Conservation (phyloP, 805 yeast species). For the Pichia nanzhaoensis region DNA sequence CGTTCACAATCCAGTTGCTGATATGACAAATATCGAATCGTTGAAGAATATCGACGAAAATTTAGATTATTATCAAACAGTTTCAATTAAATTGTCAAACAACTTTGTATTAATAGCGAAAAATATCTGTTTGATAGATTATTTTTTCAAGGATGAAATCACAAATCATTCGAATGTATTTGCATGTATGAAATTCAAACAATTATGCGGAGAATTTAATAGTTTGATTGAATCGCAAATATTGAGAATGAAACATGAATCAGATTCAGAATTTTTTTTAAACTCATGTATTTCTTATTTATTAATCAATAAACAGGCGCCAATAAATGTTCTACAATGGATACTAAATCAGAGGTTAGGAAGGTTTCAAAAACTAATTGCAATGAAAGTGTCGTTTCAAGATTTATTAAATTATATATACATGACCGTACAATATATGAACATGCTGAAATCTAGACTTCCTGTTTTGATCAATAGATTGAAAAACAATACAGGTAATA, state of each 20-base stretch:
- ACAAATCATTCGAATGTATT: conserved; percentile 7
- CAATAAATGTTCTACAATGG: conserved; percentile 21
- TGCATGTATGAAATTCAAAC: conserved; percentile 16
- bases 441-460: conserved; percentile 21
- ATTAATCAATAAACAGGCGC: conserved; percentile 16
- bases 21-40: background rate
- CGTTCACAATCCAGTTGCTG: background rate
- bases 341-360: conserved; percentile 20
- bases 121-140: conserved; percentile 20
- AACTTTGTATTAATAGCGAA: conserved; percentile 22
- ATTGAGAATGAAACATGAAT: conserved; percentile 19
- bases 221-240: conserved; percentile 19
- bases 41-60: conserved; percentile 7
- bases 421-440: conserved; percentile 25
- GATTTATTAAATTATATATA: conserved; percentile 25
- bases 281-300: conserved; percentile 23
- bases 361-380: conserved; percentile 10
- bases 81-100: conserved; percentile 14
- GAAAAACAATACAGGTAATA: conserved; percentile 16
- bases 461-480: conserved; percentile 18
- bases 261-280: conserved; percentile 25
- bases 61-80: conserved; percentile 4
- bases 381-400: conserved; percentile 18
- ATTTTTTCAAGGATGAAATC: conserved; percentile 19
- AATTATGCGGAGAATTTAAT: conserved; percentile 17